A percentile compares a stretch with the other conserved stretches of the same genome.
Conservation (phyloP, 2,329 filamentous ascomycete species). For the Ophiostoma himal-ulmi region DNA sequence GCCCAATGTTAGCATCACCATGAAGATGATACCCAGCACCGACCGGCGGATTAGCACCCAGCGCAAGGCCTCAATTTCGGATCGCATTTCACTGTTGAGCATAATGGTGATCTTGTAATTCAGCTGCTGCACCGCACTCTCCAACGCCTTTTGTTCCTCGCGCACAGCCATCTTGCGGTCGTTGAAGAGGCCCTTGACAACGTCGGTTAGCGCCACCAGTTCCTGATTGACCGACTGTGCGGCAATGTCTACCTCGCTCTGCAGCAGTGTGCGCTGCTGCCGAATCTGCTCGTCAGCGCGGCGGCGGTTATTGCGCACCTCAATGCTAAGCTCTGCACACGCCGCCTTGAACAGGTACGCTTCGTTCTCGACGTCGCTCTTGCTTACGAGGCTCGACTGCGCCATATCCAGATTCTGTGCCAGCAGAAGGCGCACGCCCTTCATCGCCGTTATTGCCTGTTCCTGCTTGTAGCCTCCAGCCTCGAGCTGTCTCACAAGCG, state of each 20-base stretch:
- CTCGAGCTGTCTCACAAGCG: constrained; percentile 73
- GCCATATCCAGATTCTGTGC: constrained; percentile 76
- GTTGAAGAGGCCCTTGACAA: constrained; percentile 92
- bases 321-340: constrained; percentile 83
- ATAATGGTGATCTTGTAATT: constrained; percentile 93
- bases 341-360: constrained; percentile 90
- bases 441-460: constrained; percentile 85
- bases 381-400: constrained; percentile 73
- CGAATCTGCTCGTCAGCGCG: constrained; percentile 74
- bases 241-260: constrained; percentile 93
- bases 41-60: constrained; percentile 71
- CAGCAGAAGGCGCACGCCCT: constrained; percentile 73
- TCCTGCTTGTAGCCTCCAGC: constrained; percentile 62
- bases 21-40: constrained; percentile 59
- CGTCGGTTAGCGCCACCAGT: constrained; percentile 72
- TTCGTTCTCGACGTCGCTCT: constrained; percentile 91
- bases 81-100: constrained; percentile 84
- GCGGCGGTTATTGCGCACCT: constrained; percentile 72
- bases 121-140: constrained; percentile 84
- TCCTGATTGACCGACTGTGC: constrained; percentile 82
- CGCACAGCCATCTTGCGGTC: constrained; percentile 89
- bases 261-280: constrained; percentile 74
- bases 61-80: constrained; percentile 81
- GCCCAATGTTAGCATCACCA: constrained; percentile 56
- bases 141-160: constrained; percentile 78